Evolutionary conservation across 2,329 filamentous ascomycete genomes (phyloP).

Genomic region (Aureobasidium sp.): DNA sequence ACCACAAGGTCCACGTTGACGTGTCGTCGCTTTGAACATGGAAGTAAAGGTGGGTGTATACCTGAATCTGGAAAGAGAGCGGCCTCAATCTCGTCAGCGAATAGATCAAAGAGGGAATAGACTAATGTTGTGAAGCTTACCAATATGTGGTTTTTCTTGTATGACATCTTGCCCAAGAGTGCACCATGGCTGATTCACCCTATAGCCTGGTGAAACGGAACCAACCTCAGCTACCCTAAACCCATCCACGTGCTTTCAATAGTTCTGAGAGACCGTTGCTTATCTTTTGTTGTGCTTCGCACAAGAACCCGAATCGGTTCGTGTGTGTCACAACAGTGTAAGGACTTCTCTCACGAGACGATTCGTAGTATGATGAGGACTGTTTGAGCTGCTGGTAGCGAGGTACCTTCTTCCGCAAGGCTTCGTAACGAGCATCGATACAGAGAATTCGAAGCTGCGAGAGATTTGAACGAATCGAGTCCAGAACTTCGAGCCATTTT

Average conservation of each 20-base stretch:
- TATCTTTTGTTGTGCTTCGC: background rate
- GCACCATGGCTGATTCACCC: too few relatives aligned
- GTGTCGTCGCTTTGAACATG: too few relatives aligned
- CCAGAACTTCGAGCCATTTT: background rate
- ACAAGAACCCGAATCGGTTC: background rate
- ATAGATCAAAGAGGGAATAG: background rate
- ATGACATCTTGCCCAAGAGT: too few relatives aligned
- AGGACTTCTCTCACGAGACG: background rate
- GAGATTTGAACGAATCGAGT: background rate
- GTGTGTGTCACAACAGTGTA: background rate
- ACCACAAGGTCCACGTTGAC: too few relatives aligned
- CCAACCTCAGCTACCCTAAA: too few relatives aligned
- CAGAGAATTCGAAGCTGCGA: background rate
- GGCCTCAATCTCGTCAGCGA: background rate
- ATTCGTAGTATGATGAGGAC: background rate
- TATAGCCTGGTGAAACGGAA: too few relatives aligned
- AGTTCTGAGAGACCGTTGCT: background rate
- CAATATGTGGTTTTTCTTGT: background rate
- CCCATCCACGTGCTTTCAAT: background rate
- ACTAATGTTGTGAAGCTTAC: background rate
- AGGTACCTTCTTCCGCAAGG: background rate
- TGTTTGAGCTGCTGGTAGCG: background rate
- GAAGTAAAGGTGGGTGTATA: too few relatives aligned
- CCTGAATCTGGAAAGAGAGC: too few relatives aligned
- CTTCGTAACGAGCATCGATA: background rate